A percentile compares a stretch with the other conserved stretches of the same genome.
Evolutionary conservation across 352 stramenopile species (phyloP).

Genomic region (Phytophthora quininea): DNA sequence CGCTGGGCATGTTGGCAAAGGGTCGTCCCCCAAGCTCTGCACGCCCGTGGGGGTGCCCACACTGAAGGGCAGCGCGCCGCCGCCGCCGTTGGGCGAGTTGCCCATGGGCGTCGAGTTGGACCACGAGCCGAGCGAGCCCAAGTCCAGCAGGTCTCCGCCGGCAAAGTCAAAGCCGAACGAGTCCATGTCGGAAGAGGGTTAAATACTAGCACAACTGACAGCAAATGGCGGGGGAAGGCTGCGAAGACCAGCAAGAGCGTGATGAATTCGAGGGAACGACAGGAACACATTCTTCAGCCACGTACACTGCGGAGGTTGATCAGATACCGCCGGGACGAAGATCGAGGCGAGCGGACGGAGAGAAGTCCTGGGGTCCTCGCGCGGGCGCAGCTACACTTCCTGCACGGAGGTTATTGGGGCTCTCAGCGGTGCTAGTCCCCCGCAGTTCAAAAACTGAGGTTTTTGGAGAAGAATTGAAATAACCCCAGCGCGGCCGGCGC

Average conservation of each 20-base stretch:
- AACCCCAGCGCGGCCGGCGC: slow-evolving; percentile 11
- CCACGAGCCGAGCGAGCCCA: slow-evolving; percentile 77
- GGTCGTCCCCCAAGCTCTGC: slow-evolving; percentile 81
- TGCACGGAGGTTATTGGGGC: slow-evolving; percentile 17
- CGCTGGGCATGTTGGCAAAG: slow-evolving; percentile 58
- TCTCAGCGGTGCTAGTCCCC: slow-evolving; percentile 26
- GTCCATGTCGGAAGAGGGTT: slow-evolving; percentile 56
- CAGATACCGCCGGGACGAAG: neutral
- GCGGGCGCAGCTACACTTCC: slow-evolving; percentile 2
- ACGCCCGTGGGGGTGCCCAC: slow-evolving; percentile 86
- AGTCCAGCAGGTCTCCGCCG: slow-evolving; percentile 74
- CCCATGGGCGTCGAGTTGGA: slow-evolving; percentile 68
- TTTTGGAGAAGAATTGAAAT: slow-evolving; percentile 45
- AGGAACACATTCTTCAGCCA: neutral
- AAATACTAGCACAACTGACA: slow-evolving; percentile 47
- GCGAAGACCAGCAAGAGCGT: slow-evolving; percentile 1
- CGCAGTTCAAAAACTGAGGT: slow-evolving; percentile 43
- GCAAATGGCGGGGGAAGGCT: slow-evolving; percentile 17
- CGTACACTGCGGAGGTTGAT: too few species aligned
- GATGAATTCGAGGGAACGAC: neutral
- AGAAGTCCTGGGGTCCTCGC: too few species aligned
- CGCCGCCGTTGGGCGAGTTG: slow-evolving; percentile 65
- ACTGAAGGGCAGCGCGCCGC: slow-evolving; percentile 69
- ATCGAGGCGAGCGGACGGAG: neutral
- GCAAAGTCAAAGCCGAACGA: slow-evolving; percentile 88